Evolutionary conservation across 208 protist species (phyloP).

Genomic region (Sergeia podlipaevii): DNA sequence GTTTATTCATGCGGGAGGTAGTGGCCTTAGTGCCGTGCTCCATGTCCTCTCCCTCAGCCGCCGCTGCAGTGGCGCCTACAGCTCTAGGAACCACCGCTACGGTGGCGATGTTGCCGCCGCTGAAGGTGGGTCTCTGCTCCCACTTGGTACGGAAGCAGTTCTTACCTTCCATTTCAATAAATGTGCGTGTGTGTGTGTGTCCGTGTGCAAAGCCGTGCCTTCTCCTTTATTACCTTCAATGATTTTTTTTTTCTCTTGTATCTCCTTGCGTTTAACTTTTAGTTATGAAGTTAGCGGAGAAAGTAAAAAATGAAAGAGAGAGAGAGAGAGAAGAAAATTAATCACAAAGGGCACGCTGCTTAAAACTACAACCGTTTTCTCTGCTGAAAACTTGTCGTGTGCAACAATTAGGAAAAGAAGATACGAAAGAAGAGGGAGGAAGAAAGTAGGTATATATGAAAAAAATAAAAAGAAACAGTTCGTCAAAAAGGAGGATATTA

Average conservation of each 20-base stretch:
- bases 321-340: background rate
- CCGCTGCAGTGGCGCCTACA: background rate
- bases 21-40: background rate
- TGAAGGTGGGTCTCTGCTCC: conserved; percentile 84
- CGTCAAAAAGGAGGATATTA: too few relatives aligned
- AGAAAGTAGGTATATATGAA: too few relatives aligned
- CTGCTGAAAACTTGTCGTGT: too few relatives aligned
- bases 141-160: conserved; percentile 85
- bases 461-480: too few relatives aligned
- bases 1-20: background rate
- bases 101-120: conserved; percentile 73
- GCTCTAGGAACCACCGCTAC: conserved; percentile 28
- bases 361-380: too few relatives aligned
- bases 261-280: too few relatives aligned
- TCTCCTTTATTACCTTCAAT: too few relatives aligned
- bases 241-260: too few relatives aligned
- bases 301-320: background rate
- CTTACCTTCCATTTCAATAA: conserved; percentile 69
- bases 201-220: too few relatives aligned
- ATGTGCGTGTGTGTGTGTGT: background rate
- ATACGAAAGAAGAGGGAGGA: too few relatives aligned
- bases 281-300: background rate
- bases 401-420: too few relatives aligned
- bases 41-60: background rate
- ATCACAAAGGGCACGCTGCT: too few relatives aligned